Evolutionary conservation across 176 grass and related monocot genomes (phyloP).

Genomic region (Areca catechu): DNA sequence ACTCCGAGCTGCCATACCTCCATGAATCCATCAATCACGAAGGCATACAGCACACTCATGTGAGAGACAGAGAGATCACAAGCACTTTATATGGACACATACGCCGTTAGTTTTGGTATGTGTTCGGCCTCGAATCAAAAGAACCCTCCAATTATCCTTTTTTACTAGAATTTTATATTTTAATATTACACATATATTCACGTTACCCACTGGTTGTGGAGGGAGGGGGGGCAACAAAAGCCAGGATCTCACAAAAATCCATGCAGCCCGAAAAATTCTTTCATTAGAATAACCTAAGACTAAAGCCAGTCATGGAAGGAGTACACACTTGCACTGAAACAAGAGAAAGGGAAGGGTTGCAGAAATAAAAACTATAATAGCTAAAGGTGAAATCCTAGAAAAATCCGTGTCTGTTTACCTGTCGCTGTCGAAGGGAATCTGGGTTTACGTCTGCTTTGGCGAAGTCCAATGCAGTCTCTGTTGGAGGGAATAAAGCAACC

Average conservation of each 20-base stretch:
- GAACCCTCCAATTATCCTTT: not conserved
- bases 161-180: too few relatives aligned
- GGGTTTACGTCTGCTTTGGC: conserved; percentile 67
- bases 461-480: conserved; percentile 43
- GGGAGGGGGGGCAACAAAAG: conserved; percentile 7
- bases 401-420: conserved; percentile 26
- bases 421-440: conserved; percentile 75
- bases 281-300: conserved; percentile 12
- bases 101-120: conserved; percentile 13
- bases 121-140: conserved; percentile 9
- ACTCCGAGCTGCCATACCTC: too few relatives aligned
- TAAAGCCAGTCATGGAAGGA: conserved; percentile 6
- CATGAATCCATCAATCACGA: too few relatives aligned
- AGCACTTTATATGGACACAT: conserved; percentile 19
- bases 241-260: conserved; percentile 1
- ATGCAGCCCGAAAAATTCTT: not conserved
- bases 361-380: conserved; percentile 1
- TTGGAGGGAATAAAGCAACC: conserved; percentile 65
- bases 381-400: conserved; percentile 6
- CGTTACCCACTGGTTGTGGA: conserved; percentile 24
- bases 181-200: conserved; percentile 9
- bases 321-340: conserved; percentile 3
- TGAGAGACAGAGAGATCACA: conserved; percentile 17
- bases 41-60: not conserved
- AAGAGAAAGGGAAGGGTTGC: too few relatives aligned